phyloP scores from a whole-genome alignment of 2,329 filamentous ascomycete genomes.

The Phyllosticta paracitricarpa region DNA sequence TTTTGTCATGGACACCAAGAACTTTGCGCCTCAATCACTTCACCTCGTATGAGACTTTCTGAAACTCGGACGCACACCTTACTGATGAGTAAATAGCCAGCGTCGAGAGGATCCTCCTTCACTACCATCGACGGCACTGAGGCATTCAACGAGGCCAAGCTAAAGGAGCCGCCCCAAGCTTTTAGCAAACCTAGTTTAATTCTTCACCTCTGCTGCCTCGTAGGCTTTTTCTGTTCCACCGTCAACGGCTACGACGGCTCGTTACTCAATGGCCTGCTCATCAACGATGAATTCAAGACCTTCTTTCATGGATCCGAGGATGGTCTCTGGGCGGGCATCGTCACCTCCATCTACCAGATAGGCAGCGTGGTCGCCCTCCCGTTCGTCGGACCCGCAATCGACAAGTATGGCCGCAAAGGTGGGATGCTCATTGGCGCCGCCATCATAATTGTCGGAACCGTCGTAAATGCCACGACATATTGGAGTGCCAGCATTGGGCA shows the following conservation, averaged over 20 bases:
- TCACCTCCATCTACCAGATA: conserved; percentile 41
- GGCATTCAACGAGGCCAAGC: conserved; percentile 45
- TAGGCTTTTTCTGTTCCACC: conserved; percentile 11
- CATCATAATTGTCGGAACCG: conserved; percentile 43
- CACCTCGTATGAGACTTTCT: neutral
- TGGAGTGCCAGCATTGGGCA: conserved; percentile 31
- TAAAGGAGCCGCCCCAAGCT: conserved; percentile 39
- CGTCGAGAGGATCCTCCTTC: conserved; percentile 13
- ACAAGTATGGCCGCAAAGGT: conserved; percentile 33
- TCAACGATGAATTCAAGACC: conserved; percentile 33
- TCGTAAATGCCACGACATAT: conserved; percentile 36
- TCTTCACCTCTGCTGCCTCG: conserved; percentile 16
- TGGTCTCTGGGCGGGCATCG: conserved; percentile 36
- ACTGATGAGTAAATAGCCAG: neutral
- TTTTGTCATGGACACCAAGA: neutral
- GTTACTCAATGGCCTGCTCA: conserved; percentile 40
- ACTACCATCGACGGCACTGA: conserved; percentile 43
- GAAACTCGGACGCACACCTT: neutral
- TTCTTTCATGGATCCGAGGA: conserved; percentile 33
- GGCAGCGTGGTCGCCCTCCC: conserved; percentile 37
- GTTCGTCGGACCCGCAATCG: conserved; percentile 34
- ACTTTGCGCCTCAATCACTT: neutral
- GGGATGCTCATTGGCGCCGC: conserved; percentile 48
- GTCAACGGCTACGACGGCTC: conserved; percentile 42
- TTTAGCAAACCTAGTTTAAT: conserved; percentile 16